Conservation (phyloP, 2,329 filamentous ascomycete species). For the Cryphonectria carpinicola region DNA sequence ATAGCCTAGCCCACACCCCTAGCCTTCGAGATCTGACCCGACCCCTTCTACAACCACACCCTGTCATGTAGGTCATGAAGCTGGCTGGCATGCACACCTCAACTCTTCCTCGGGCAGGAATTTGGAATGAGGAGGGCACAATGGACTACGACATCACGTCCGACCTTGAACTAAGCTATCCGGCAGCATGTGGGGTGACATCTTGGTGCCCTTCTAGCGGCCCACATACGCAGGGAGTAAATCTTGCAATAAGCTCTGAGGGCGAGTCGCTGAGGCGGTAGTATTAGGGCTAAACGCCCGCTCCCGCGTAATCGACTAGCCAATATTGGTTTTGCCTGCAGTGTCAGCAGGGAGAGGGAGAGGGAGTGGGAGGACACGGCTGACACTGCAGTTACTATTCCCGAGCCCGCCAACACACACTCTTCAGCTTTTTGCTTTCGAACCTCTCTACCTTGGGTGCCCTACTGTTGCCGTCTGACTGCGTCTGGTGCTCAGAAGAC, state of each 20-base stretch:
- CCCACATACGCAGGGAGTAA: constrained; percentile 21
- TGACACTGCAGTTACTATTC: constrained; percentile 16
- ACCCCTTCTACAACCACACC: neutral
- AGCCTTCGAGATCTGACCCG: neutral
- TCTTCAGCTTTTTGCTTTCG: constrained; percentile 4
- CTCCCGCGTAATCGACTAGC: constrained; percentile 23
- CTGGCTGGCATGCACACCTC: neutral
- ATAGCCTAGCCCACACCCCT: neutral
- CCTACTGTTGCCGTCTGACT: neutral
- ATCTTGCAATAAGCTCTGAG: constrained; percentile 21
- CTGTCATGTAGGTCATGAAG: neutral
- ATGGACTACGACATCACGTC: neutral
- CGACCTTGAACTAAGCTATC: constrained; percentile 6
- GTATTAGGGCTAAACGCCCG: constrained; percentile 19
- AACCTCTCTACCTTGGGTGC: too few relatives aligned
- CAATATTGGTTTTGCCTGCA: constrained; percentile 17
- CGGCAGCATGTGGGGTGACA: constrained; percentile 22
- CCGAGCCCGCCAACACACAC: constrained; percentile 10
- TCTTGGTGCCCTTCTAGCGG: constrained; percentile 20
- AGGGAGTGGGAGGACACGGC: constrained; percentile 15
- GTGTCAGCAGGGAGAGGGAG: constrained; percentile 17
- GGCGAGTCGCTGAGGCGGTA: constrained; percentile 18
- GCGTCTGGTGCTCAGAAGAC: neutral
- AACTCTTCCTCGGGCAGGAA: neutral
- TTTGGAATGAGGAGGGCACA: neutral